Percentiles rank a stretch among this genome's conserved stretches.
These are phyloP conservation scores for Neonectria hederae DNA, from an alignment of 2,329 filamentous ascomycete genomes.

Conservation along the genomic window DNA sequence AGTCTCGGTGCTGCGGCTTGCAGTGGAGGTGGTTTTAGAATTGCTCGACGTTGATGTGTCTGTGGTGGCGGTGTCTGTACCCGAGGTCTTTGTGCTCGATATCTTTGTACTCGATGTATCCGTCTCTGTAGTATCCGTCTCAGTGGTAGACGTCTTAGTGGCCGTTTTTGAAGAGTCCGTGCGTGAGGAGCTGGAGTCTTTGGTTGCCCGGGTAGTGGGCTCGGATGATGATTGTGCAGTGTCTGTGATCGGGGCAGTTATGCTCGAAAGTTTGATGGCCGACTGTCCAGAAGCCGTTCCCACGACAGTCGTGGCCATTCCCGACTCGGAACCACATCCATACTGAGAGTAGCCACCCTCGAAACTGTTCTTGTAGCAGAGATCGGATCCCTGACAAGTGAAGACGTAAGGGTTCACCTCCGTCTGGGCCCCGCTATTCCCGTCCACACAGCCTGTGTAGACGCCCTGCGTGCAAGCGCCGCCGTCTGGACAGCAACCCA, in stretches of 20 bases:
- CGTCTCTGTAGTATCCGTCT: not conserved
- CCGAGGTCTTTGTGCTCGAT: slow-evolving; percentile 10
- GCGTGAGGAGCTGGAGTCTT: slow-evolving; percentile 18
- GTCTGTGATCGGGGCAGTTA: slow-evolving; percentile 54
- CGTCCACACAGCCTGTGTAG: slow-evolving; percentile 66
- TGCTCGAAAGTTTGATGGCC: slow-evolving; percentile 47
- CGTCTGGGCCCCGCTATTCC: slow-evolving; percentile 58
- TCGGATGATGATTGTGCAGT: slow-evolving; percentile 50
- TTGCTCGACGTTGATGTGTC: slow-evolving; percentile 10
- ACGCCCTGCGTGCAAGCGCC: slow-evolving; percentile 63
- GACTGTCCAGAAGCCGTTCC: slow-evolving; percentile 55
- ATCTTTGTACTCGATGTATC: slow-evolving; percentile 16
- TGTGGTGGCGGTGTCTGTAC: slow-evolving; percentile 4
- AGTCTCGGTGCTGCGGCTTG: slow-evolving; percentile 30
- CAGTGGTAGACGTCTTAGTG: slow-evolving; percentile 17
- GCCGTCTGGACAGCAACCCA: slow-evolving; percentile 66
- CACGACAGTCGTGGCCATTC: slow-evolving; percentile 59
- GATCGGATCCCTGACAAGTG: slow-evolving; percentile 60
- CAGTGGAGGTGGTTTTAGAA: slow-evolving; percentile 24
- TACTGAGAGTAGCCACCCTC: slow-evolving; percentile 66
- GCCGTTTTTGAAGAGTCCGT: slow-evolving; percentile 12
- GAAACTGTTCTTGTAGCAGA: slow-evolving; percentile 66
- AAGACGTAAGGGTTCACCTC: slow-evolving; percentile 65
- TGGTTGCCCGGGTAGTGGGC: slow-evolving; percentile 53
- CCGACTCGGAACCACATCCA: slow-evolving; percentile 62